Base-by-base conservation (phyloP, 805 yeast genomes). In the Candida xiaguanensis region DNA sequence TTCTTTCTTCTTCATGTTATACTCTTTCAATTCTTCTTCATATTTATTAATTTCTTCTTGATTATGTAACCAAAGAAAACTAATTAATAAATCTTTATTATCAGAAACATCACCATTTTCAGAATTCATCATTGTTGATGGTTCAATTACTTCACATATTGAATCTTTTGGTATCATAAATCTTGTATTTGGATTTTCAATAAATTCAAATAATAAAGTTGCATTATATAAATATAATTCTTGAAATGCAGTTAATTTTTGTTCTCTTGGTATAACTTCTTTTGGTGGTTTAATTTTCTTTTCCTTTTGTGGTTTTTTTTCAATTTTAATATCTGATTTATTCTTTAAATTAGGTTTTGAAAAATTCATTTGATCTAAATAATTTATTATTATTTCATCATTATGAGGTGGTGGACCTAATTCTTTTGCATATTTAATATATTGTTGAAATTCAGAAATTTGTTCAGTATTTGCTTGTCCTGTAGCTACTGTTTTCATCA, bases 401-500 rank as follows among this genome's bases (percentile, higher is more conserved):
- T 37, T 19, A 38, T 67, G 72, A 3, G 68, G 61, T 46, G 49
- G 79, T 43, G 59, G 79, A 45, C 89, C 87, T 89, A 83, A 82
- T 20, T 74, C 78, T 45, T 84, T 74, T 0, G 97, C 97, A 39
- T 79, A 69, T 43, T 78, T 80, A 41, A 91, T 88, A 50, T 85
- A 85, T 15, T 75, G 80, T 58, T 90, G 95, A 57, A 91, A 91
- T 33, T 77, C 80, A 17, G 76, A 65, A 13, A 91, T 83, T 56
- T 88, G 91, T 5, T 74, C 80, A 4, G 77, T 74, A 1, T 79
- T 58, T 0, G 96, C 96, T 17, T 69, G 72, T 4, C 95, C 95
- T 40, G 82, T 75, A 0, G 98, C 97, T 2, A 91, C 96, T 4
- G 73, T 75, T 45, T 82, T 80, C 96, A 91, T 89, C 38, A 91